A percentile compares a stretch with the other conserved stretches of the same genome.
phyloP scores from a whole-genome alignment of 208 protist species.

The Phytomonas sp. region DNA sequence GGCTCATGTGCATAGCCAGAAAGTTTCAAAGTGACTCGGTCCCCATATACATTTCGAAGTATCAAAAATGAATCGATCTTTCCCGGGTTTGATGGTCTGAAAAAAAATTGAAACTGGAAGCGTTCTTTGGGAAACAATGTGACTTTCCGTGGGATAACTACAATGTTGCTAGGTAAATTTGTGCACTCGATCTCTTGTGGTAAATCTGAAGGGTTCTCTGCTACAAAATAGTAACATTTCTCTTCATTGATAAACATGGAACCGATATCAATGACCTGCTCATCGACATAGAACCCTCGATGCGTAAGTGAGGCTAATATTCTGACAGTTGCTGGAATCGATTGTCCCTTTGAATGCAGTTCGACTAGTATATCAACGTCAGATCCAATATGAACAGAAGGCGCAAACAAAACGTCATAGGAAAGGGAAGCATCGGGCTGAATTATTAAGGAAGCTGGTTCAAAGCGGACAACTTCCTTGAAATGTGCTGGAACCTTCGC shows the following conservation, averaged over 20 bases:
- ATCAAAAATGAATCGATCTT: conserved; percentile 6
- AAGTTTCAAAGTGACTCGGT: conserved; percentile 14
- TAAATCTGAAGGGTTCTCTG: neutral
- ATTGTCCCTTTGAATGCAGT: conserved; percentile 21
- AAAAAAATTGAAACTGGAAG: neutral
- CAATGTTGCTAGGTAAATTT: neutral
- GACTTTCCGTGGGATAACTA: conserved; percentile 1
- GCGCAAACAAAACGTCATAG: conserved; percentile 23
- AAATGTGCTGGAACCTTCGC: conserved; percentile 6
- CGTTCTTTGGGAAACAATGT: neutral
- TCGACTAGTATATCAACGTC: conserved; percentile 4
- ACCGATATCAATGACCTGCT: conserved; percentile 19
- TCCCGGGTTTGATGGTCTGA: neutral
- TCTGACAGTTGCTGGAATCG: conserved; percentile 24
- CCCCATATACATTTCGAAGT: conserved; percentile 22
- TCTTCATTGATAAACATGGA: neutral
- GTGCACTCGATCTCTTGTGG: neutral
- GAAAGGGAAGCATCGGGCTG: conserved; percentile 25
- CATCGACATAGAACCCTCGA: conserved; percentile 16
- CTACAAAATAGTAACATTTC: neutral
- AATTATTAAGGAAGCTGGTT: conserved; percentile 23
- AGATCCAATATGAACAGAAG: neutral
- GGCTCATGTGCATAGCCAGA: conserved; percentile 14
- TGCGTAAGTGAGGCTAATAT: conserved; percentile 31
- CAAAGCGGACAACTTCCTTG: conserved; percentile 18